Conservation (phyloP, 2,329 filamentous ascomycete genomes). For the Macrophomina tecta region DNA sequence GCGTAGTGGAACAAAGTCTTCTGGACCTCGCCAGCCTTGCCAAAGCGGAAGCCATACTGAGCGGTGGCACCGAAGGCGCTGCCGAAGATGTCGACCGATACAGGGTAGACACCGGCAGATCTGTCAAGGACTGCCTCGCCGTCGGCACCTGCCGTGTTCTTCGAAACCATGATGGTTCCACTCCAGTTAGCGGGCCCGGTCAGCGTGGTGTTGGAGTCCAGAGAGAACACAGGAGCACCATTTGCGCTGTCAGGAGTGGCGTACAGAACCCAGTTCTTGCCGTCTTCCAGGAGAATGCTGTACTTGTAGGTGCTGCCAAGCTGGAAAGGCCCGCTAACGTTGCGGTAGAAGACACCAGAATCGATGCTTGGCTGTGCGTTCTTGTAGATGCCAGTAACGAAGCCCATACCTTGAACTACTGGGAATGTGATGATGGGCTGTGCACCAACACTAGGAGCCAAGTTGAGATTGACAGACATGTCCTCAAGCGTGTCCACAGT, state of each 20-base stretch:
- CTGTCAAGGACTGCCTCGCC: slow-evolving; percentile 75
- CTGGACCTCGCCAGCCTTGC: slow-evolving; percentile 66
- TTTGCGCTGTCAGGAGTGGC: slow-evolving; percentile 63
- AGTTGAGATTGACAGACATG: slow-evolving; percentile 70
- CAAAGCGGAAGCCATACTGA: slow-evolving; percentile 75
- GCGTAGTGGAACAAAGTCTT: slow-evolving; percentile 82
- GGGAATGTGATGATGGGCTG: slow-evolving; percentile 74
- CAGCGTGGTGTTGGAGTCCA: slow-evolving; percentile 70
- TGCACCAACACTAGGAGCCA: slow-evolving; percentile 57
- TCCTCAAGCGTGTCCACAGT: slow-evolving; percentile 36
- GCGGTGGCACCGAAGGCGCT: slow-evolving; percentile 56
- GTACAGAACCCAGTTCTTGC: slow-evolving; percentile 77
- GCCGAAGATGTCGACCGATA: slow-evolving; percentile 61
- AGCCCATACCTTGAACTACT: slow-evolving; percentile 87
- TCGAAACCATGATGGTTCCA: slow-evolving; percentile 77
- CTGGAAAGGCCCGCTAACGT: slow-evolving; percentile 50
- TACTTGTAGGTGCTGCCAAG: slow-evolving; percentile 74
- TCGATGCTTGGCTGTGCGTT: slow-evolving; percentile 74
- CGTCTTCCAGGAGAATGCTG: slow-evolving; percentile 73
- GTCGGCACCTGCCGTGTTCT: slow-evolving; percentile 64
- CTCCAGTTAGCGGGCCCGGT: slow-evolving; percentile 56
- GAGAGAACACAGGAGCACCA: slow-evolving; percentile 69
- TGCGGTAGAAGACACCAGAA: slow-evolving; percentile 76
- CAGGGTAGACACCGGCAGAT: slow-evolving; percentile 77
- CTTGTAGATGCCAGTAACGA: slow-evolving; percentile 79